Evolutionary conservation across 2,329 filamentous ascomycete genomes (phyloP).

Genomic region (Cadophora luteo-olivacea): DNA sequence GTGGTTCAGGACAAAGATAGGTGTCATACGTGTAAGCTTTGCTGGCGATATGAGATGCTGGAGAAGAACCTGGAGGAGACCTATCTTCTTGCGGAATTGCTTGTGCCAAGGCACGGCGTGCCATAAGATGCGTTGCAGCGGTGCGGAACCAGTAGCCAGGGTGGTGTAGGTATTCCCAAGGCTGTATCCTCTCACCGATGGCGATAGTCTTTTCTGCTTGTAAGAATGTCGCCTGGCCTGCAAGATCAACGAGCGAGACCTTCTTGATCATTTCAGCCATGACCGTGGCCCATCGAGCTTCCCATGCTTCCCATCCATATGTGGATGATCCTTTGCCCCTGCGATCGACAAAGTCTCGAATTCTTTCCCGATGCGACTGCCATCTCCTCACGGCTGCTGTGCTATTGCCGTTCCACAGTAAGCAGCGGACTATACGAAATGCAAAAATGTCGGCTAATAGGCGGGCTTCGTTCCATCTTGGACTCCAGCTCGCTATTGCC

Average conservation of each 20-base stretch:
- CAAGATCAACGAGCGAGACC: conserved; percentile 57
- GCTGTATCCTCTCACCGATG: conserved; percentile 62
- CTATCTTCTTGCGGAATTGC: conserved; percentile 66
- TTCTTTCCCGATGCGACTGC: conserved; percentile 76
- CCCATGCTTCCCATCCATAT: conserved; percentile 95
- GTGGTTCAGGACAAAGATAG: conserved; percentile 69
- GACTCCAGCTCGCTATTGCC: conserved; percentile 86
- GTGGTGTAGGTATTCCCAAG: conserved; percentile 70
- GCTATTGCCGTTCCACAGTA: conserved; percentile 81
- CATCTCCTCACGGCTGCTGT: conserved; percentile 81
- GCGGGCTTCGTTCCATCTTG: conserved; percentile 93
- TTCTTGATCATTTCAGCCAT: conserved; percentile 68
- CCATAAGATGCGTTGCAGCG: conserved; percentile 62
- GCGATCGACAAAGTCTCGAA: conserved; percentile 79
- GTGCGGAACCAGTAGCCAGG: conserved; percentile 71
- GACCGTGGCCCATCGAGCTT: conserved; percentile 72
- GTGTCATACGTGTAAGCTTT: conserved; percentile 67
- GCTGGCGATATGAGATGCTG: conserved; percentile 54
- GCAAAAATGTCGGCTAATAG: conserved; percentile 82
- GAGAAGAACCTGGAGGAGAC: conserved; percentile 55
- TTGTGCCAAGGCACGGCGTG: conserved; percentile 59
- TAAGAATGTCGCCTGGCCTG: conserved; percentile 55
- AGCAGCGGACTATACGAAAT: conserved; percentile 80
- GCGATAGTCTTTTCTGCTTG: conserved; percentile 62
- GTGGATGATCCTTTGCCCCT: conserved; percentile 85